Conservation (phyloP, 2,329 filamentous ascomycete species). For the Cladosporium sp. region DNA sequence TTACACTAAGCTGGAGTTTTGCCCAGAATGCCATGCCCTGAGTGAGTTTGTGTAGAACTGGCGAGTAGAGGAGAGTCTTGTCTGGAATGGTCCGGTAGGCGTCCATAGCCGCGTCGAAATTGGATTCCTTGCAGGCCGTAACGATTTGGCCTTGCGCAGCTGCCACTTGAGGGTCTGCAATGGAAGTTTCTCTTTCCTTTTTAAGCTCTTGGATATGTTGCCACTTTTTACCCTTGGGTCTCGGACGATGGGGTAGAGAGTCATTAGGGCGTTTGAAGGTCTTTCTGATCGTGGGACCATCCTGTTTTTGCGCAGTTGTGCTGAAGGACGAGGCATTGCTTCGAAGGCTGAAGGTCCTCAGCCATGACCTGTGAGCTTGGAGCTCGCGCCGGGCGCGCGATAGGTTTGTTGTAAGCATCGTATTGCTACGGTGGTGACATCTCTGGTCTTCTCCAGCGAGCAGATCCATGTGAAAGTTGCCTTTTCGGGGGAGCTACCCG, state of each 20-base stretch:
- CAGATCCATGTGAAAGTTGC: background rate
- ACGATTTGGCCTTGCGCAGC: background rate
- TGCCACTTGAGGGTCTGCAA: background rate
- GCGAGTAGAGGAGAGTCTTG: background rate
- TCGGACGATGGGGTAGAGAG: background rate
- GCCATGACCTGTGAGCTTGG: slow-evolving; percentile 23
- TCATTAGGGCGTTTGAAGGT: background rate
- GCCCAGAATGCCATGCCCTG: background rate
- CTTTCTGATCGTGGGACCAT: background rate
- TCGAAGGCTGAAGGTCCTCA: slow-evolving; percentile 16
- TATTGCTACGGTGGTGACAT: slow-evolving; percentile 2
- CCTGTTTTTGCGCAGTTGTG: background rate
- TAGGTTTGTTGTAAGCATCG: slow-evolving; percentile 15
- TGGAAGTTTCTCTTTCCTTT: background rate
- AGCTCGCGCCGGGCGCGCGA: slow-evolving; percentile 21
- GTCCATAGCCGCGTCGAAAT: slow-evolving; percentile 3
- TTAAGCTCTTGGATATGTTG: background rate
- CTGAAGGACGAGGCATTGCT: background rate
- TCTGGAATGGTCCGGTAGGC: background rate
- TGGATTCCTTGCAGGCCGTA: background rate
- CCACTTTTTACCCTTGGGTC: background rate
- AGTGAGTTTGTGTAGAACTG: background rate
- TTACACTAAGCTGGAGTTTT: background rate
- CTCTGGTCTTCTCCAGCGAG: slow-evolving; percentile 14
- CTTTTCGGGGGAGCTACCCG: background rate